Percentiles rank a stretch among this genome's conserved stretches.
phyloP scores from a whole-genome alignment of 2,329 filamentous ascomycete species.

The Colletotrichum brevisporum region DNA sequence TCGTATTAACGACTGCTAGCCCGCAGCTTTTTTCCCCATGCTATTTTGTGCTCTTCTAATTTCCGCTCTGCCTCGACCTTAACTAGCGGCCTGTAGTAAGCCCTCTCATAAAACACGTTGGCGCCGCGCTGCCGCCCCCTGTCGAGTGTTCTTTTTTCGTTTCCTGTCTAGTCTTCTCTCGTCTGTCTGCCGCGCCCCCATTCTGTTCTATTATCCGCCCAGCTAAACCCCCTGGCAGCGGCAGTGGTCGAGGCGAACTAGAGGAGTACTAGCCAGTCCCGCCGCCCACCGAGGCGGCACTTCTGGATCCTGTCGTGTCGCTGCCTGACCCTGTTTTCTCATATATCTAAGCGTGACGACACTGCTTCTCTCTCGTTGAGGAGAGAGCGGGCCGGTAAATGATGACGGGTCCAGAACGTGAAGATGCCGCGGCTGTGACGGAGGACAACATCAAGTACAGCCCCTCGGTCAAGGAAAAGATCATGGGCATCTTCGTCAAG shows the following conservation, averaged over 20 bases:
- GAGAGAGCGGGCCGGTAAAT: not conserved
- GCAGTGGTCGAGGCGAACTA: slow-evolving; percentile 2
- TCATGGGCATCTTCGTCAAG: not conserved
- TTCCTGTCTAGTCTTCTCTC: not conserved
- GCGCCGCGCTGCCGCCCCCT: not conserved
- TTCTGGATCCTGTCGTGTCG: not conserved
- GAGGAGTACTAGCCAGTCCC: not conserved
- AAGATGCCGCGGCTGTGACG: not conserved
- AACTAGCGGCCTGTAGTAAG: not conserved
- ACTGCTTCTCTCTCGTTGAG: not conserved
- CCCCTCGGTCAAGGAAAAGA: slow-evolving; percentile 14
- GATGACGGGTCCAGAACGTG: not conserved
- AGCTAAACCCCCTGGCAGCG: not conserved
- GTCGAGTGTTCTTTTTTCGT: slow-evolving; percentile 4
- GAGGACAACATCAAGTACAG: slow-evolving; percentile 19
- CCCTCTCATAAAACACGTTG: slow-evolving; percentile 12
- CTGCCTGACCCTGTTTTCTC: not conserved
- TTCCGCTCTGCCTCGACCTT: not conserved
- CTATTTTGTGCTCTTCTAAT: not conserved
- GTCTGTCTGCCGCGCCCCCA: not conserved
- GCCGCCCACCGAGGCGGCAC: not conserved
- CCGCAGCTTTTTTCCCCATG: not conserved
- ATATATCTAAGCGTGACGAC: not conserved
- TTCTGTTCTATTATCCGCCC: too few species aligned
- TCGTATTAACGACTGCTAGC: slow-evolving; percentile 20